phyloP scores from a whole-genome alignment of 1,139 yeast species.

The Suhomyces chickasaworum region DNA sequence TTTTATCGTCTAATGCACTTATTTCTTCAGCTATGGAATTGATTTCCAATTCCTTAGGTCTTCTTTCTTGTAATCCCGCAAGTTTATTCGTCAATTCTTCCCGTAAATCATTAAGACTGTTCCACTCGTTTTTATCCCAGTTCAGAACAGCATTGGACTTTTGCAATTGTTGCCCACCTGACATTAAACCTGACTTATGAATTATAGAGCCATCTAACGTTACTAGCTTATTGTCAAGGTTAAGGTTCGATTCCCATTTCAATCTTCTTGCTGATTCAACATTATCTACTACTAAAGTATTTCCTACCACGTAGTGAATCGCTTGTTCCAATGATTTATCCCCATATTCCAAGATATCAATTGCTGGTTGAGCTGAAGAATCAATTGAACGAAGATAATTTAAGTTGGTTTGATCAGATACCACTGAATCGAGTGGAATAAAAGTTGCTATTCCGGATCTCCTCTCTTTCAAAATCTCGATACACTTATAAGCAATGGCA shows the following conservation, averaged over 20 bases:
- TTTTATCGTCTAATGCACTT: conserved; percentile 52
- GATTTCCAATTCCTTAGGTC: conserved; percentile 59
- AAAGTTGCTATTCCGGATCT: conserved; percentile 84
- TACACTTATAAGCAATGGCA: conserved; percentile 78
- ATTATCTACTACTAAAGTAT: conserved; percentile 76
- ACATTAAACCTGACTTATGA: conserved; percentile 86
- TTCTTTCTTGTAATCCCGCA: conserved; percentile 47
- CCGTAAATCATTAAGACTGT: conserved; percentile 56
- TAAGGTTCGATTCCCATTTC: conserved; percentile 59
- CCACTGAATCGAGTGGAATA: conserved; percentile 81
- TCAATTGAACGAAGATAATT: conserved; percentile 61
- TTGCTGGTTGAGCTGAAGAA: conserved; percentile 58
- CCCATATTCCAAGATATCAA: conserved; percentile 75
- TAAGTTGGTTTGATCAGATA: conserved; percentile 53
- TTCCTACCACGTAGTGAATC: conserved; percentile 77
- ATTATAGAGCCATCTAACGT: conserved; percentile 84
- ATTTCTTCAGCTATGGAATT: conserved; percentile 60
- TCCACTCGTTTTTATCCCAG: conserved; percentile 79
- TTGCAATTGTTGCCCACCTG: conserved; percentile 71
- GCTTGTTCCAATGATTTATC: conserved; percentile 69
- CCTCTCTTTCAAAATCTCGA: conserved; percentile 80
- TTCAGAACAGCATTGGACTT: conserved; percentile 37
- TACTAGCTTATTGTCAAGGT: conserved; percentile 68
- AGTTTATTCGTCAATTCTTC: conserved; percentile 62
- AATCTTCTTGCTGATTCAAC: conserved; percentile 68